Base-by-base conservation (phyloP, 495 filamentous ascomycete species). In the Emericellopsis terricola region DNA sequence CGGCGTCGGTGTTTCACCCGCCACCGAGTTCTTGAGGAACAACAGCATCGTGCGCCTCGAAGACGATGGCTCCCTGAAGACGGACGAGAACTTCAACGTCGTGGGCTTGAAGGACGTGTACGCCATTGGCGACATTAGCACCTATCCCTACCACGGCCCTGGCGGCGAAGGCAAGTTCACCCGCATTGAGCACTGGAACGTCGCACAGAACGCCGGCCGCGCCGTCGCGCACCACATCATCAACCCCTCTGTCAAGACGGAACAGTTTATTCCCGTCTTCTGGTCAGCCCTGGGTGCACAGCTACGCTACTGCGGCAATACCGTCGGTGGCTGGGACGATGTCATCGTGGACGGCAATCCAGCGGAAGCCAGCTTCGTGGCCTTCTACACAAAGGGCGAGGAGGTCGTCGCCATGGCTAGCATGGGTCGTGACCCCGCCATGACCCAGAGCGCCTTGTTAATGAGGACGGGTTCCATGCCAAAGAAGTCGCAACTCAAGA, bases 121-220 rank as follows among this genome's bases (percentile, higher is more conserved):
- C 48, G 89, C 89, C 26, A 76, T 97, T 40, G 89, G 89, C 32
- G 89, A 97, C 50, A 96, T 97, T 36, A 86, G 89, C 6, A 89
- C 84, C 1, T 94, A 83, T 48, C 87, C 87, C 0, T 97, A 94
- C 58, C 69, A 83, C 50, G 86, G 87, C 2, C 86, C 87, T 0
- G 83, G 81, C n/a, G 70, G 78, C 2, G 58, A 75, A 40, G 78
- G 81, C 35, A 62, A 59, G 3, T 61, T 61, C 17, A 69, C 60
- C 4, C 60, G 82, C 37, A 93, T 94, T 52, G 91, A 97, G 60
- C 89, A 97, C 51, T 97, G 86, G 87, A 85, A 94, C 51, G 89
- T 97, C 2, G 89, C 89, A 2, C 89, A 96, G 54, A 94, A 94
- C 42, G 59, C 78, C 3, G 89, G 89, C 3, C 77, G 87, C 13